Evolutionary conservation across 208 protist species (phyloP).

Genomic region (Wallacemonas sp.): DNA sequence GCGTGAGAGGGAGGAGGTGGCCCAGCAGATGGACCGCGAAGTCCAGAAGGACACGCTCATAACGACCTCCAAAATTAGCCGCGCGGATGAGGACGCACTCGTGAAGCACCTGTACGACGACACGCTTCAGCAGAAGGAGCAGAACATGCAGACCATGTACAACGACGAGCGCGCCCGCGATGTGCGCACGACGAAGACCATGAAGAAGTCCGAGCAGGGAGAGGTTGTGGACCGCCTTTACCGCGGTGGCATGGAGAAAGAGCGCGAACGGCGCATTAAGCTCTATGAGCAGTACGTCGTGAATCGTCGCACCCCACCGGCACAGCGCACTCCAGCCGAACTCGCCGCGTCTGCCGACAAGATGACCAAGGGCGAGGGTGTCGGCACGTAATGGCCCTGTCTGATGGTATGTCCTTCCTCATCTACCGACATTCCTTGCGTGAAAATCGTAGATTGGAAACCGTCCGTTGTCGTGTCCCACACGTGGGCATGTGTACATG

Average conservation of each 20-base stretch:
- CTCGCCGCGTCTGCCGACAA: conserved; percentile 51
- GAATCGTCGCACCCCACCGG: conserved; percentile 24
- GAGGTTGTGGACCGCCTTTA: conserved; percentile 61
- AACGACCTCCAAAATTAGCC: conserved; percentile 30
- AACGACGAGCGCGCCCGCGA: conserved; percentile 33
- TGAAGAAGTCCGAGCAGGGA: conserved; percentile 40
- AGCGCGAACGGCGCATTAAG: conserved; percentile 72
- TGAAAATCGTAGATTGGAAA: too few relatives aligned
- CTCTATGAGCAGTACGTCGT: conserved; percentile 83
- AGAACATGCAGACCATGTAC: conserved; percentile 54
- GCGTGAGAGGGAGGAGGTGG: conserved; percentile 47
- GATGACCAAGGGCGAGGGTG: conserved; percentile 65
- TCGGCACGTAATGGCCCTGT: conserved; percentile 36
- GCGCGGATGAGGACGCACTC: conserved; percentile 45
- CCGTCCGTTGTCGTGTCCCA: too few relatives aligned
- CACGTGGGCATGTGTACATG: too few relatives aligned
- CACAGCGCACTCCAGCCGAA: conserved; percentile 36
- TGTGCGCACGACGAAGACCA: conserved; percentile 35
- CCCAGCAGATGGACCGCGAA: conserved; percentile 46
- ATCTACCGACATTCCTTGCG: too few relatives aligned
- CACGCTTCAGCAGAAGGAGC: conserved; percentile 45
- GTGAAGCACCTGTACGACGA: conserved; percentile 80
- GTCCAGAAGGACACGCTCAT: conserved; percentile 43
- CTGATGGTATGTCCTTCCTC: too few relatives aligned
- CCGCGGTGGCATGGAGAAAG: conserved; percentile 71